Base-by-base conservation (phyloP, 805 yeast genomes). In the Kazachstania taianensis region DNA sequence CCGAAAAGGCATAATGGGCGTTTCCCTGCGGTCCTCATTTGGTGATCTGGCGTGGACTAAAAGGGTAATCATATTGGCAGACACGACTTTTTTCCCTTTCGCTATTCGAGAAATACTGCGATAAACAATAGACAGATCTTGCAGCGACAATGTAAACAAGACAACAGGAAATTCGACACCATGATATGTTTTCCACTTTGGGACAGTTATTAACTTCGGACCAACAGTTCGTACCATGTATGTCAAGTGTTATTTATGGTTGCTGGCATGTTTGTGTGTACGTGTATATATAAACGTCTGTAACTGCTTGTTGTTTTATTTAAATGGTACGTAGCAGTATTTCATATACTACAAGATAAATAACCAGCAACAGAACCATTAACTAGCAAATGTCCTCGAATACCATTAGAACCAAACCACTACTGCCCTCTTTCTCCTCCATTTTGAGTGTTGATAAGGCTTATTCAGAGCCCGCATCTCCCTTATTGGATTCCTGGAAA, bases 391-490 rank as follows among this genome's bases (percentile, higher is more conserved):
- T 24, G 30, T 14, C 33, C 3, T 18, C 22, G 5, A 36, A 30
- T 14, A 14, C n/a, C 19, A 26, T 30, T 10, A 33, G 32, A 9
- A 33, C 38, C 12, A 39, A 39, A 37, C 43, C 42, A 17, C n/a
- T 32, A 17, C 33, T 48, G 32, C 57, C 57, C 10, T 50, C 57
- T 4, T 32, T 52, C 29, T 41, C 56, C 7, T 38, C 45, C 12
- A 25, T 49, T 13, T 36, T 49, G 27, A 40, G 37, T 15, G 31
- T 30, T 9, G 42, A 38, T 9, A 20, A 14, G 17, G 5, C 43
- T 4, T 28, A 15, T 12, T 41, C 49, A 3, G 49, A 42, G 18
- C 43, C 50, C 13, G 35, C 41, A 20, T 45, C 53, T 3, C 55
- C 58, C 28, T 36, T 46, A 10, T 35, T 49, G 20, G 45, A 43